Evolutionary conservation across 306 rosid species (phyloP).

Genomic region (Castanospermum australe): DNA sequence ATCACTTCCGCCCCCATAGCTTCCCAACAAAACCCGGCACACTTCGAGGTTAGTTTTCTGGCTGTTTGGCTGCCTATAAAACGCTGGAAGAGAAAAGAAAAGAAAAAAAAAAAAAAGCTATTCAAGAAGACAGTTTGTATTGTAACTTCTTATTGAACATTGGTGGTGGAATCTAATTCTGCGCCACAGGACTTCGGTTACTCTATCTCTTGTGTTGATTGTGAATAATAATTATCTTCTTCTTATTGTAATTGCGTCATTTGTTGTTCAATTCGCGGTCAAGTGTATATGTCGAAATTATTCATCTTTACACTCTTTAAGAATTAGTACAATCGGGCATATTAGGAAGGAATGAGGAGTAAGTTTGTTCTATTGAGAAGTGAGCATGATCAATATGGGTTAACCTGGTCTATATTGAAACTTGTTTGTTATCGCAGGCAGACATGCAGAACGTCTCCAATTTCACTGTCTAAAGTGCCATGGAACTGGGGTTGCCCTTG

Average conservation of each 20-base stretch:
- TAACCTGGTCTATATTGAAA: neutral
- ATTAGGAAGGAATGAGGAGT: neutral
- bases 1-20: constrained; percentile 37
- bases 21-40: constrained; percentile 22
- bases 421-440: constrained; percentile 29
- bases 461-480: constrained; percentile 9
- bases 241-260: neutral
- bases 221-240: neutral
- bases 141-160: neutral
- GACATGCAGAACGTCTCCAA: constrained; percentile 32
- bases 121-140: too few relatives aligned
- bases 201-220: neutral
- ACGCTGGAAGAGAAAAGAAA: neutral
- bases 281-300: neutral
- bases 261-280: neutral
- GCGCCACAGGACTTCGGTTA: neutral
- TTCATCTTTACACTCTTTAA: neutral
- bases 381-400: neutral
- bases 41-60: constrained; percentile 49
- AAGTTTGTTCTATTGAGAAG: neutral
- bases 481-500: constrained; percentile 30
- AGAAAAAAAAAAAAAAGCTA: neutral
- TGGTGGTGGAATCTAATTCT: neutral
- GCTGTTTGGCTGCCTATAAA: neutral
- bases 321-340: neutral